Percentiles rank a stretch among this genome's conserved stretches.
These are phyloP conservation scores for Oryza rufipogon DNA, from an alignment of 176 grass and related monocot genomes.

Conservation along the genomic window DNA sequence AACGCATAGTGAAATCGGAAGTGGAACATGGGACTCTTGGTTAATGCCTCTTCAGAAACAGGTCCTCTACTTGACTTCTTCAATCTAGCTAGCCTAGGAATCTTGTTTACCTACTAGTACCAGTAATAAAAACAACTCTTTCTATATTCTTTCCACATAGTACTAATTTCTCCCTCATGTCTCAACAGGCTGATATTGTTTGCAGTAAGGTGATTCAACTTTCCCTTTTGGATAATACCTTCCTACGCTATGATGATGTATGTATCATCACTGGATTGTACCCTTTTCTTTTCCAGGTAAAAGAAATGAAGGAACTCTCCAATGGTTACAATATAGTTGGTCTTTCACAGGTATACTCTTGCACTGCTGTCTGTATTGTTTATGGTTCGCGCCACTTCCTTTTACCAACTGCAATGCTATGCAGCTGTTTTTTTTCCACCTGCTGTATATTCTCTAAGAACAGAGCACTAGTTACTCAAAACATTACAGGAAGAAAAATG, in stretches of 20 bases:
- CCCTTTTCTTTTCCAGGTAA: slow-evolving; percentile 59
- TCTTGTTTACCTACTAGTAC: background rate
- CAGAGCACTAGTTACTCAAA: background rate
- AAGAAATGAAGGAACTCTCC: slow-evolving; percentile 74
- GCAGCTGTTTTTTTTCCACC: background rate
- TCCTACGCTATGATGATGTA: background rate
- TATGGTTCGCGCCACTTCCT: background rate
- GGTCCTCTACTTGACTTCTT: slow-evolving; percentile 35
- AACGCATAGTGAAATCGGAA: slow-evolving; percentile 68
- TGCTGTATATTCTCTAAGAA: background rate
- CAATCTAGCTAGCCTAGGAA: background rate
- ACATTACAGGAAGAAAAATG: background rate
- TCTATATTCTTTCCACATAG: background rate
- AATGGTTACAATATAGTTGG: slow-evolving; percentile 84
- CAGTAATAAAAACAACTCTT: background rate
- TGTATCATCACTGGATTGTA: background rate
- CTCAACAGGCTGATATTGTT: slow-evolving; percentile 70
- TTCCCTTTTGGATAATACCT: background rate
- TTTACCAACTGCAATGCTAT: background rate
- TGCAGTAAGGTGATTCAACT: slow-evolving; percentile 72
- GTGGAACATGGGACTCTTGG: slow-evolving; percentile 82
- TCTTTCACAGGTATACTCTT: slow-evolving; percentile 77
- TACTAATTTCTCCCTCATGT: background rate
- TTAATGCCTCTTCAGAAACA: slow-evolving; percentile 81
- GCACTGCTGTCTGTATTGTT: background rate